Conservation (phyloP, 2,329 filamentous ascomycete genomes). For the Chrysoporthe puriensis region DNA sequence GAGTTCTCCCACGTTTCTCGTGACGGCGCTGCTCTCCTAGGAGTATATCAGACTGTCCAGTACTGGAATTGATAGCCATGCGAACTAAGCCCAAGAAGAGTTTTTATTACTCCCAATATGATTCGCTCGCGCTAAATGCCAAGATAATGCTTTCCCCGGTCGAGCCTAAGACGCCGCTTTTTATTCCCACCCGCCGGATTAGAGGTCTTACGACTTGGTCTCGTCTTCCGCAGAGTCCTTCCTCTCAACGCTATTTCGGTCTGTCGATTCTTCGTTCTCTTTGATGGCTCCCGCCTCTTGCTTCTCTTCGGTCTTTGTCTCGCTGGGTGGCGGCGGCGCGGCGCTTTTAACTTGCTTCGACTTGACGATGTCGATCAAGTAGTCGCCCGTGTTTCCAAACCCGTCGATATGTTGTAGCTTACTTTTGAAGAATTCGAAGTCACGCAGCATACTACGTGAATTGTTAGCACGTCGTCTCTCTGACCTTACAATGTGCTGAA, state of each 20-base stretch:
- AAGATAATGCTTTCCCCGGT: neutral
- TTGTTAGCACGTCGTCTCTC: constrained; percentile 12
- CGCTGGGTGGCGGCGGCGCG: constrained; percentile 27
- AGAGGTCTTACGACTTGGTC: neutral
- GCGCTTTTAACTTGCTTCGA: constrained; percentile 54
- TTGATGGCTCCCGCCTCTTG: constrained; percentile 15
- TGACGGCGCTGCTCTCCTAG: neutral
- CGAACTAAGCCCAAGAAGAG: constrained; percentile 6
- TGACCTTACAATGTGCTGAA: constrained; percentile 1
- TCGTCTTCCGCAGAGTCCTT: constrained; percentile 15
- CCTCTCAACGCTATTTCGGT: neutral
- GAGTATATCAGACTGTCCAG: neutral
- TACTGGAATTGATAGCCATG: neutral
- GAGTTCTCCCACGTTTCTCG: neutral
- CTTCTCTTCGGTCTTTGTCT: constrained; percentile 30
- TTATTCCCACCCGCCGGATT: neutral
- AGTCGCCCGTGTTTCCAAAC: constrained; percentile 72
- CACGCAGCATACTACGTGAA: constrained; percentile 68
- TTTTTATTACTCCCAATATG: constrained; percentile 19
- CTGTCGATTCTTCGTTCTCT: constrained; percentile 9
- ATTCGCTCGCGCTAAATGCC: constrained; percentile 19
- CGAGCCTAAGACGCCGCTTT: neutral
- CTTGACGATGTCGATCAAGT: constrained; percentile 67
- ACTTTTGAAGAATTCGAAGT: constrained; percentile 72
- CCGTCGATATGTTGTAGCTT: constrained; percentile 79